phyloP scores from a whole-genome alignment of 306 rosid species.

The Spatholobus suberectus region DNA sequence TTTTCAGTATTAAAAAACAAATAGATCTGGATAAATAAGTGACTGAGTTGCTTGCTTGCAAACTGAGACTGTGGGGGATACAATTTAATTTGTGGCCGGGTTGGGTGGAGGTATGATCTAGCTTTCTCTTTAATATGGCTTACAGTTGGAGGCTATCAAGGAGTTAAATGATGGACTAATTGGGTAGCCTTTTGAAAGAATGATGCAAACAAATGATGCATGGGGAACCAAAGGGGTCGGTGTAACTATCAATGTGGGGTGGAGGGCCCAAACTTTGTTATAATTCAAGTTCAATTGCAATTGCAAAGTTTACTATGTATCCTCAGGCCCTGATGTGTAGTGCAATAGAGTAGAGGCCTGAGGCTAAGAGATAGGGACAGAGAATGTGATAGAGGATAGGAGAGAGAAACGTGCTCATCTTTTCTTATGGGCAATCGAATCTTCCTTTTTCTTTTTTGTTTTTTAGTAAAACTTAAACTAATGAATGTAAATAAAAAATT shows the following conservation, averaged over 20 bases:
- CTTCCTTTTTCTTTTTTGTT: slow-evolving; percentile 35
- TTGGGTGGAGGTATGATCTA: slow-evolving; percentile 37
- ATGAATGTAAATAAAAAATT: background rate
- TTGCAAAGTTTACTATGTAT: slow-evolving; percentile 36
- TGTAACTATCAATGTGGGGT: slow-evolving; percentile 47
- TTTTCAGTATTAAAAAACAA: background rate
- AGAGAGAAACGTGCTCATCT: slow-evolving; percentile 37
- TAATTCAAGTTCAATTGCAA: slow-evolving; percentile 41
- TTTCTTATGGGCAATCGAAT: slow-evolving; percentile 42
- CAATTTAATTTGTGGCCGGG: slow-evolving; percentile 24
- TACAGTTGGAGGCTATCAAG: slow-evolving; percentile 40
- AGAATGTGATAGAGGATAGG: no score
- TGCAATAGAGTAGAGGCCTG: background rate
- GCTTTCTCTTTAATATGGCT: slow-evolving; percentile 34
- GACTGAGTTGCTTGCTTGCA: background rate
- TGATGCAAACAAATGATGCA: slow-evolving; percentile 49
- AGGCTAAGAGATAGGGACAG: no score
- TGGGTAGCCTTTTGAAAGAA: slow-evolving; percentile 50
- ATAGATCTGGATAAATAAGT: background rate
- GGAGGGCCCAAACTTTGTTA: slow-evolving; percentile 57
- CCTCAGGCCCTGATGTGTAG: slow-evolving; percentile 7
- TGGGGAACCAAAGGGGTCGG: slow-evolving; percentile 56
- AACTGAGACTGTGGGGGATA: background rate
- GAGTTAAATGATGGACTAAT: slow-evolving; percentile 34
- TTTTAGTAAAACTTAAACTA: slow-evolving; percentile 28